phyloP scores from a whole-genome alignment of 2,329 filamentous ascomycete genomes.

The Dryadomyces quercus-mongolicae region DNA sequence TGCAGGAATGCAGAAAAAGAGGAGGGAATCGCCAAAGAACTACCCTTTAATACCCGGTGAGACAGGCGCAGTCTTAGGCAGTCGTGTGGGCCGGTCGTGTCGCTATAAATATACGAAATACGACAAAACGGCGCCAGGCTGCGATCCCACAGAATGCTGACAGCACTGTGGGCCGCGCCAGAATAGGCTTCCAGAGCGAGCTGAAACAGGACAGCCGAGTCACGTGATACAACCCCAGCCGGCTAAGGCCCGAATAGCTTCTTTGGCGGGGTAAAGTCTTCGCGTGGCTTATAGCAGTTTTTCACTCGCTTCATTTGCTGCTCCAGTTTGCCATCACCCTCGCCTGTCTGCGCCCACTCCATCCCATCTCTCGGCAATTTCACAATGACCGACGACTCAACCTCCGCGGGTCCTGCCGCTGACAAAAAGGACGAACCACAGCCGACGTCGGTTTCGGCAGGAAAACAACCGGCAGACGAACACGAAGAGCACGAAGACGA shows the following conservation, averaged over 20 bases:
- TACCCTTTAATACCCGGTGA: background rate
- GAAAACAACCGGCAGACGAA: background rate
- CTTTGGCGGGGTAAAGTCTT: background rate
- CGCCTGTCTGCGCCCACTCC: background rate
- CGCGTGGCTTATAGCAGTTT: too few relatives aligned
- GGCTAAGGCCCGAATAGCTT: background rate
- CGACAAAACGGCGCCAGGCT: too few relatives aligned
- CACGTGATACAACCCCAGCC: background rate
- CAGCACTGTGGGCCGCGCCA: too few relatives aligned
- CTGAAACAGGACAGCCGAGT: background rate
- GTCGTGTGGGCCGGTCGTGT: too few relatives aligned
- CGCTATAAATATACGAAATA: too few relatives aligned
- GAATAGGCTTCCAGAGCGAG: too few relatives aligned
- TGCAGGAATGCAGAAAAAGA: background rate
- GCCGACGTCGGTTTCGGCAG: conserved; percentile 1
- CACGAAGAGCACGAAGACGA: conserved; percentile 24
- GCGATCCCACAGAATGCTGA: too few relatives aligned
- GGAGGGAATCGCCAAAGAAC: background rate
- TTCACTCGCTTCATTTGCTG: background rate
- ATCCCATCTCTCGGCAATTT: background rate
- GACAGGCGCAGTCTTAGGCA: too few relatives aligned
- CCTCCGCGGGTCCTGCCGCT: background rate
- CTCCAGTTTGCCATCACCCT: background rate
- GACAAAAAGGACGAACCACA: background rate
- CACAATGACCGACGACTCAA: background rate